Base-by-base conservation (phyloP, 305 asterid species). In the Solanum hybrid region DNA sequence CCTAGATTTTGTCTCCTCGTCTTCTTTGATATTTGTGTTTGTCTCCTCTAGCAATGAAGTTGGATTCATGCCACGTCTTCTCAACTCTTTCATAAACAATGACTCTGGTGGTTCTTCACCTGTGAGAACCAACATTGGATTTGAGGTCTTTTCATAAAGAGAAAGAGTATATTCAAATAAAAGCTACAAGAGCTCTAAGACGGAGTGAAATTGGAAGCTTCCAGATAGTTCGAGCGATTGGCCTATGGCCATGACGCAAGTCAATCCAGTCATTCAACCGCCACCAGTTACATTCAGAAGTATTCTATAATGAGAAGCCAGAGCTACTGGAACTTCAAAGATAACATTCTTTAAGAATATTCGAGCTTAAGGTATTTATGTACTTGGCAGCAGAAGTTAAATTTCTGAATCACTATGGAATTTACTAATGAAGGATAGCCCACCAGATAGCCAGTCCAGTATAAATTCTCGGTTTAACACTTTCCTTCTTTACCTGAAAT, bases 71-170 rank as follows among this genome's bases (percentile, higher is more conserved):
- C 99, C 98, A 89, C 99, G 94, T 92, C 94, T 94, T 93, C 94
- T 93, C 79, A 97, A 91, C 91, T 97, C 99, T 92, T 97, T 97
- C 98, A 95, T 92, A 89, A 97, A 97, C 92, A 97, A 93, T 35
- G 99, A 97, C 90, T 97, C 99, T 0, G 99, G 96, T 89, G 99
- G 97, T 91, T 97, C 99, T 89, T 97, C 99, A 88, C 98, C 99
- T 97, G 94, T 89, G 87, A 94, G 74, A 26, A 80, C 75, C 86
- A 88, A 77, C 42, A 84, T 11, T 31, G 42, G 42, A 31, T 29
- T 51, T 84, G 29, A 84, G 42, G 6, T 31, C 29, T 31, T 11
- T 57, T 20, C 16, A 31, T 3, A 51, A 16, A 46, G 37, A 20
- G 5, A 61, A 26, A 39, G 87, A 46, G 12, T 83, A 46, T 83